Conservation (phyloP, 768 basidiomycete genomes). For the Lentinula raphanica region DNA sequence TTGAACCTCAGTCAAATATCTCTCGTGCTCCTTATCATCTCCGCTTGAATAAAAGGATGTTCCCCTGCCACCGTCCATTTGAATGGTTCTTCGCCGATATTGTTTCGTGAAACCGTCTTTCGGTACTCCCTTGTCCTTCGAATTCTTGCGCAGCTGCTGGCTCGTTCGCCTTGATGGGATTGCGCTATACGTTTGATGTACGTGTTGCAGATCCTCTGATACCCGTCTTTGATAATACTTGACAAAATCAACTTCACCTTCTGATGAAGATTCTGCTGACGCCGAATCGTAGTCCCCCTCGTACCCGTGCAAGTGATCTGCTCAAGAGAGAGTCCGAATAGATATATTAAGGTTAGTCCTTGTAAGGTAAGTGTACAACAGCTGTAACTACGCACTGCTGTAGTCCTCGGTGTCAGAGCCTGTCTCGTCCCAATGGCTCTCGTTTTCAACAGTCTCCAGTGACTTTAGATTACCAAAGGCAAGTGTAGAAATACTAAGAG, state of each 20-base stretch:
- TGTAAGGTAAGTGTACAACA: not conserved
- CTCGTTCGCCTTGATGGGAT: not conserved
- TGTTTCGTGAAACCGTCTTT: not conserved
- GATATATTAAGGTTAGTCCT: not conserved
- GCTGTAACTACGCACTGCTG: conserved; percentile 5
- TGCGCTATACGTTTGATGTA: not conserved
- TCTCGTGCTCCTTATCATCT: not conserved
- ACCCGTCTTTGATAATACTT: conserved; percentile 1
- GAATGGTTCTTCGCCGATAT: not conserved
- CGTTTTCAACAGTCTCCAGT: not conserved
- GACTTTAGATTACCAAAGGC: not conserved
- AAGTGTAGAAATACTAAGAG: not conserved
- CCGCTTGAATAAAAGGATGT: not conserved
- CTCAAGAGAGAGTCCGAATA: not conserved
- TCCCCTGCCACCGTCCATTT: not conserved
- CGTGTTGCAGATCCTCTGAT: conserved; percentile 3
- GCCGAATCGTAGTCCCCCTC: conserved; percentile 3
- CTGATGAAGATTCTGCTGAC: not conserved
- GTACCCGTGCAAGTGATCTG: conserved; percentile 3
- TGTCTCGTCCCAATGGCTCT: not conserved
- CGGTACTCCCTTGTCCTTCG: not conserved
- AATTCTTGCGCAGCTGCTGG: not conserved
- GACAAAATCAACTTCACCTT: not conserved
- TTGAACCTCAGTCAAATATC: not conserved
- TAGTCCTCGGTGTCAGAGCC: conserved; percentile 1